These are phyloP conservation scores for Miscanthus sacchariflorus DNA, from an alignment of 202 grass and related monocot genomes.

Conservation along the genomic window DNA sequence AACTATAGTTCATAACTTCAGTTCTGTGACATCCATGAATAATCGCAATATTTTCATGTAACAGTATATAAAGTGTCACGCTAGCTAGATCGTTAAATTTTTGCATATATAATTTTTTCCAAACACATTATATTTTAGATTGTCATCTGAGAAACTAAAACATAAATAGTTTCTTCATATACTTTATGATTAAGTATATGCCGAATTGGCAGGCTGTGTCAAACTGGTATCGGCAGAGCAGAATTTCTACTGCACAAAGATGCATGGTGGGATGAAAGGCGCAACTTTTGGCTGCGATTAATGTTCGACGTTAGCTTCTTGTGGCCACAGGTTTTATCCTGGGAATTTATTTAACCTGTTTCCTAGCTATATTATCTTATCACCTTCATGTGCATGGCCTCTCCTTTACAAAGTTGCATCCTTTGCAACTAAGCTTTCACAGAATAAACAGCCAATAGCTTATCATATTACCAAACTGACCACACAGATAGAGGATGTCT, in stretches of 20 bases:
- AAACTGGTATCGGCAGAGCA: neutral
- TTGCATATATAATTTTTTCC: neutral
- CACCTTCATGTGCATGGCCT: slow-evolving; percentile 3
- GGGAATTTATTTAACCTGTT: slow-evolving; percentile 30
- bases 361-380: slow-evolving; percentile 34
- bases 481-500: neutral
- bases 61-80: neutral
- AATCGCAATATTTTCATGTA: neutral
- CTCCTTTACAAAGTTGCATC: slow-evolving; percentile 33
- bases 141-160: neutral
- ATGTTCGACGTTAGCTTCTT: slow-evolving; percentile 21
- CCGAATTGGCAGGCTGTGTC: neutral
- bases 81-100: neutral
- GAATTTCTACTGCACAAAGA: neutral
- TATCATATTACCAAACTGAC: slow-evolving; percentile 17
- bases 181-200: neutral
- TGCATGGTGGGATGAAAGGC: neutral
- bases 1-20: neutral
- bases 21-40: neutral
- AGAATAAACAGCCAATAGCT: slow-evolving; percentile 17
- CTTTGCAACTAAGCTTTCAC: slow-evolving; percentile 45
- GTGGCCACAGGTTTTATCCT: slow-evolving; percentile 19
- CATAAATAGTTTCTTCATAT: neutral
- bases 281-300: slow-evolving; percentile 11
- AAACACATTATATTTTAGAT: neutral